These are phyloP conservation scores for Calvatia gigantea DNA, from an alignment of 768 basidiomycete genomes.

Conservation along the genomic window DNA sequence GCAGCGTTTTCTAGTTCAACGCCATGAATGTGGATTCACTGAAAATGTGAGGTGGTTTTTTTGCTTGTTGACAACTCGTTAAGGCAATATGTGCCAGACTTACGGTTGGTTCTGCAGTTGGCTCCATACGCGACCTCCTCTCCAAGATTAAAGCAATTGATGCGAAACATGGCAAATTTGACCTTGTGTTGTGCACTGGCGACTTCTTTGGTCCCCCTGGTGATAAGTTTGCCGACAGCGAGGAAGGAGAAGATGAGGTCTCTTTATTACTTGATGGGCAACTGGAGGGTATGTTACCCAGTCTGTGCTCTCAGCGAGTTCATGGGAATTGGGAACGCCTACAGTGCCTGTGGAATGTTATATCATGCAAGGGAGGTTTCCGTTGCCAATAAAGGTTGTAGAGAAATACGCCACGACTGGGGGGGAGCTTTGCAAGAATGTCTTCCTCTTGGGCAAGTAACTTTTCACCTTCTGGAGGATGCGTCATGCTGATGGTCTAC, in stretches of 20 bases:
- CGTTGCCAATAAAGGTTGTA: conserved; percentile 69
- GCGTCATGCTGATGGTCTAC: conserved; percentile 8
- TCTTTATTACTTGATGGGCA: conserved; percentile 60
- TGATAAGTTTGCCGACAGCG: conserved; percentile 19
- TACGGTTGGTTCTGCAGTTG: conserved; percentile 77
- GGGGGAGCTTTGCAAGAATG: conserved; percentile 77
- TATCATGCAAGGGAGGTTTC: conserved; percentile 83
- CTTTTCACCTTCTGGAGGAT: not conserved
- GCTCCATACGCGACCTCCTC: conserved; percentile 72
- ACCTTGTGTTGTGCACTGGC: conserved; percentile 76
- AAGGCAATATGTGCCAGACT: conserved; percentile 36
- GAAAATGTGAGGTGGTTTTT: conserved; percentile 16
- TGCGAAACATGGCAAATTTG: conserved; percentile 91
- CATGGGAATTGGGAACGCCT: conserved; percentile 13
- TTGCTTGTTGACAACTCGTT: not conserved
- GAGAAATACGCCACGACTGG: conserved; percentile 72
- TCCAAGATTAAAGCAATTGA: conserved; percentile 81
- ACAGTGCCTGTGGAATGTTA: conserved; percentile 88
- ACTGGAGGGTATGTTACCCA: conserved; percentile 50
- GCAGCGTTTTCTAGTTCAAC: not conserved
- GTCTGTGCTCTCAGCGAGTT: conserved; percentile 8
- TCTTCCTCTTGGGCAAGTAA: conserved; percentile 80
- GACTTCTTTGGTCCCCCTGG: conserved; percentile 76
- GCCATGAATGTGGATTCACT: conserved; percentile 13
- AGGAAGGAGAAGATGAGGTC: conserved; percentile 46